phyloP scores from a whole-genome alignment of 2,329 filamentous ascomycete species.

The Coniochaeta hoffmannii region DNA sequence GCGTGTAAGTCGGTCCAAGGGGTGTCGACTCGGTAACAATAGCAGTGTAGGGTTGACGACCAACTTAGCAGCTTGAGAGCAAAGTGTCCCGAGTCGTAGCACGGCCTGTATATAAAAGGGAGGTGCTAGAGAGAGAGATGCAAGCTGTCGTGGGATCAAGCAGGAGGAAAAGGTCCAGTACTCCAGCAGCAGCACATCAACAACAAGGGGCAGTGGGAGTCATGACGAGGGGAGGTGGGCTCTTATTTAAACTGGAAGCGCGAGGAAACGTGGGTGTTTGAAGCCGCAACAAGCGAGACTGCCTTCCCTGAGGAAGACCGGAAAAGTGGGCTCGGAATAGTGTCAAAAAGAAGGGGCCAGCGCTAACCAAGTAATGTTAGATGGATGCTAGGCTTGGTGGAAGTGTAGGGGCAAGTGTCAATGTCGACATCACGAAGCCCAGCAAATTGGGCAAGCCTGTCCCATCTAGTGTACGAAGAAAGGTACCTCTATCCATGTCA shows the following conservation, averaged over 20 bases:
- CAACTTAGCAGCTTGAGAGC: no score
- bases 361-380: neutral
- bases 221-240: neutral
- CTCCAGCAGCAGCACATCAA: neutral
- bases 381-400: neutral
- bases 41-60: neutral
- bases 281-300: neutral
- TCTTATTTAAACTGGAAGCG: neutral
- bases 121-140: neutral
- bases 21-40: no score
- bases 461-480: neutral
- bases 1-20: neutral
- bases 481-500: neutral
- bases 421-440: neutral
- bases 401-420: no score
- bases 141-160: neutral
- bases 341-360: neutral
- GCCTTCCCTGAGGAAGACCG: neutral
- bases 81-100: no score
- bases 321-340: conserved; percentile 1
- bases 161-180: neutral
- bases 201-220: neutral
- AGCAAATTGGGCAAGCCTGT: neutral
- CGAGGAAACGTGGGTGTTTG: neutral
- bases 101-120: no score